A percentile compares a stretch with the other conserved stretches of the same genome.
phyloP scores from a whole-genome alignment of 2,329 filamentous ascomycete genomes.

The Aspergillus ustus region DNA sequence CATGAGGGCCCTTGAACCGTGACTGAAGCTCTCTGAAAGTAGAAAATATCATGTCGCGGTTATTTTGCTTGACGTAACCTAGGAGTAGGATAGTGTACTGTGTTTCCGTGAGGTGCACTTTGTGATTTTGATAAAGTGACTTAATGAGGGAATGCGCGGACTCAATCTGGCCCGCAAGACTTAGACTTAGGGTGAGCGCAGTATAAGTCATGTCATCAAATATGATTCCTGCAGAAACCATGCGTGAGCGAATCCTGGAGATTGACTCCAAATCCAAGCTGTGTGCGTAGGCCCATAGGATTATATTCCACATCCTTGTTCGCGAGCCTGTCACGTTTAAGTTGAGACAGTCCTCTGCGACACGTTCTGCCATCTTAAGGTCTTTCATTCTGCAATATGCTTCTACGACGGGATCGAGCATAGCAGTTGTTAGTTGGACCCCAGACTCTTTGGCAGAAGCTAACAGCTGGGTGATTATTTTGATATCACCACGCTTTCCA shows the following conservation, averaged over 20 bases:
- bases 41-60: constrained; percentile 55
- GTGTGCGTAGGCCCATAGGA: constrained; percentile 72
- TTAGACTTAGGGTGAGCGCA: constrained; percentile 63
- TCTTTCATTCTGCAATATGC: constrained; percentile 66
- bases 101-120: constrained; percentile 46
- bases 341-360: constrained; percentile 62
- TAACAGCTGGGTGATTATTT: constrained; percentile 69
- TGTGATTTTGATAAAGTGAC: constrained; percentile 42
- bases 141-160: constrained; percentile 59
- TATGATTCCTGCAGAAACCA: constrained; percentile 57
- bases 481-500: constrained; percentile 72
- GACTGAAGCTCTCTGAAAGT: constrained; percentile 52
- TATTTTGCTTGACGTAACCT: constrained; percentile 55
- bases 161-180: constrained; percentile 57
- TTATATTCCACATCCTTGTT: constrained; percentile 76
- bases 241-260: constrained; percentile 58
- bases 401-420: constrained; percentile 69
- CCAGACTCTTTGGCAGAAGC: constrained; percentile 61
- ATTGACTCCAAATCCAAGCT: constrained; percentile 62
- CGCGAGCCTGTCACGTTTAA: constrained; percentile 57
- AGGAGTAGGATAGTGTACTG: constrained; percentile 54
- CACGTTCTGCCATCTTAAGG: constrained; percentile 59
- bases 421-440: constrained; percentile 58
- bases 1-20: constrained; percentile 35
- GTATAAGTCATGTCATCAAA: constrained; percentile 64